phyloP scores from a whole-genome alignment of 192 early-diverging fungal species.

The Coemansia sp. region DNA sequence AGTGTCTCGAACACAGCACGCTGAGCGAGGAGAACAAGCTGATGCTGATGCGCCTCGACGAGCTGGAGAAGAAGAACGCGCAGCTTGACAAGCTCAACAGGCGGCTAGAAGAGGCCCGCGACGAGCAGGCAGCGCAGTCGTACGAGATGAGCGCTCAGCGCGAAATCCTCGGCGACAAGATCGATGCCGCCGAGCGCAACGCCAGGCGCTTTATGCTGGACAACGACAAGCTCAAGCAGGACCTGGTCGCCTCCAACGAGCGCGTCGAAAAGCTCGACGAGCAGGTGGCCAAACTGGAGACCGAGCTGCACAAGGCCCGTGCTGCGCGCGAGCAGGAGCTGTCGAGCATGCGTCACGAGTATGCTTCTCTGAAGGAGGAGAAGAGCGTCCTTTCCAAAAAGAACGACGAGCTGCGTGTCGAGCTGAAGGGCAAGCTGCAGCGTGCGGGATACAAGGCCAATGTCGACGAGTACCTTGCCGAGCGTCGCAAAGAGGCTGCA shows the following conservation, averaged over 20 bases:
- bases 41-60: constrained; percentile 18
- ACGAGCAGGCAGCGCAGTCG: constrained; percentile 25
- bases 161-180: constrained; percentile 24
- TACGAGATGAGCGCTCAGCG: constrained; percentile 38
- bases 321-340: constrained; percentile 65
- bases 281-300: constrained; percentile 22
- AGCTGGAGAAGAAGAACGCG: constrained; percentile 23
- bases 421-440: constrained; percentile 54
- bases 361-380: constrained; percentile 59
- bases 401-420: constrained; percentile 59
- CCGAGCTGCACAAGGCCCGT: constrained; percentile 52
- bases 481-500: constrained; percentile 13
- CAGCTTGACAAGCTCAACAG: constrained; percentile 28
- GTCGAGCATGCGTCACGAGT: constrained; percentile 54
- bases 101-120: constrained; percentile 37
- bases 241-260: constrained; percentile 54
- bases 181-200: constrained; percentile 20
- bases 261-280: constrained; percentile 61
- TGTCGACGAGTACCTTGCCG: constrained; percentile 50
- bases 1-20: constrained; percentile 35
- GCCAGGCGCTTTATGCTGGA: constrained; percentile 46
- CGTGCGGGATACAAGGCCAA: constrained; percentile 48
- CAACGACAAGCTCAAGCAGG: constrained; percentile 56
- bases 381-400: constrained; percentile 55
- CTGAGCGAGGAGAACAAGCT: constrained; percentile 32